These are phyloP conservation scores for Coprinopsis marcescibilis DNA, from an alignment of 768 basidiomycete genomes.

Conservation along the genomic window DNA sequence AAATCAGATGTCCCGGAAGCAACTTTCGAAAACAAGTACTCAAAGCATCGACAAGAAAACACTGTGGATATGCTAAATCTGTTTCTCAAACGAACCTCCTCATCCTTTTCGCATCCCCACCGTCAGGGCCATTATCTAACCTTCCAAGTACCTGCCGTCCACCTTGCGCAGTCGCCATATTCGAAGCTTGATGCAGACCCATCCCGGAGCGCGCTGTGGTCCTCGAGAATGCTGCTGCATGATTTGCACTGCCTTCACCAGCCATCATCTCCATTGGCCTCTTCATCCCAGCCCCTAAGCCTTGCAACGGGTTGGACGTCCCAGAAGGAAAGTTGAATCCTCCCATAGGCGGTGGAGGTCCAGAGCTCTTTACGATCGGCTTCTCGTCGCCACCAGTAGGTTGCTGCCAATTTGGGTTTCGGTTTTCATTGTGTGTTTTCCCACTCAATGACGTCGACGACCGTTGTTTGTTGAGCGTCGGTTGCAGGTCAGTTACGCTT, in stretches of 20 bases:
- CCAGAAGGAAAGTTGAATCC: conserved; percentile 47
- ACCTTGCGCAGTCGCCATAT: conserved; percentile 13
- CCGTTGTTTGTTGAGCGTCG: conserved; percentile 16
- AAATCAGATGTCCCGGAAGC: too few relatives aligned
- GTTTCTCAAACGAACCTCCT: too few relatives aligned
- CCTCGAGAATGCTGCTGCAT: too few relatives aligned
- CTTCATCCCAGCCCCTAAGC: conserved; percentile 24
- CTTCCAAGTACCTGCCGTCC: conserved; percentile 27
- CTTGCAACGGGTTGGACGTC: conserved; percentile 19
- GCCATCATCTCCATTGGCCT: conserved; percentile 25
- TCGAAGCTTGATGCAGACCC: conserved; percentile 37
- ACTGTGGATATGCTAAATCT: too few relatives aligned
- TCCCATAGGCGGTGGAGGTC: conserved; percentile 36
- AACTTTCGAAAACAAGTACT: too few relatives aligned
- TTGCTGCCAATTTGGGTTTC: conserved; percentile 4
- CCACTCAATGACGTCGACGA: conserved; percentile 10
- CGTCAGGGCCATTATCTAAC: conserved; percentile 32
- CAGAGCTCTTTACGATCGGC: conserved; percentile 14
- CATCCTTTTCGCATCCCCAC: conserved; percentile 41
- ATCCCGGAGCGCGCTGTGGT: conserved; percentile 29
- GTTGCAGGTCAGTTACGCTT: conserved; percentile 12
- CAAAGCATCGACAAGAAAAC: too few relatives aligned
- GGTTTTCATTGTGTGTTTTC: conserved; percentile 18
- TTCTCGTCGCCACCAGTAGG: background rate
- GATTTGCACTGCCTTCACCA: conserved; percentile 15